A percentile compares a stretch with the other conserved stretches of the same genome.
These are phyloP conservation scores for Dendrobium chrysotoxum DNA, from an alignment of 106 monocot genomes.

Conservation along the genomic window DNA sequence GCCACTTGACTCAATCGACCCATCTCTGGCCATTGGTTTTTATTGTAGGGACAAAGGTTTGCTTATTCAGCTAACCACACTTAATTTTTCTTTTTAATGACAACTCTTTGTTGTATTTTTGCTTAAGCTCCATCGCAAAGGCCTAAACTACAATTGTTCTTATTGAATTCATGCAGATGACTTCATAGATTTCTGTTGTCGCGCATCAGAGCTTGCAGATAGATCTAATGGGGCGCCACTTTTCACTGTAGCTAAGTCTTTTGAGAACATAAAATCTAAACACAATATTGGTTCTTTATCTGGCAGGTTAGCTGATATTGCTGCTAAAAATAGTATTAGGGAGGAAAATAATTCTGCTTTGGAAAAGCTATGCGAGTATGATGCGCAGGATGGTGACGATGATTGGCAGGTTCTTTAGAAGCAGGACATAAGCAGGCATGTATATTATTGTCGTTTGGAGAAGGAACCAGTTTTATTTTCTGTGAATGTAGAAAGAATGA, in stretches of 20 bases:
- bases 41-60: constrained; percentile 88
- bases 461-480: too few species aligned
- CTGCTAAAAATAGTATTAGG: constrained; percentile 6
- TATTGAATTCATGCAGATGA: constrained; percentile 38
- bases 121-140: neutral
- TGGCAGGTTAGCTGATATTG: constrained; percentile 1
- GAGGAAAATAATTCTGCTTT: constrained; percentile 9
- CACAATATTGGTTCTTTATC: constrained; percentile 9
- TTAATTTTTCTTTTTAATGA: neutral
- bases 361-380: constrained; percentile 16
- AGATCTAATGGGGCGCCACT: constrained; percentile 80
- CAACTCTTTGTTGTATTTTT: neutral
- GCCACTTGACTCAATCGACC: constrained; percentile 75
- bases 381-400: constrained; percentile 37
- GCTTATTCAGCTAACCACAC: neutral
- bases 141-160: neutral
- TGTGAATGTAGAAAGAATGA: too few species aligned
- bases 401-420: constrained; percentile 72
- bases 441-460: neutral
- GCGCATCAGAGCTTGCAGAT: constrained; percentile 56
- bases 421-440: neutral
- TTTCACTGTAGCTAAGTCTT: constrained; percentile 63
- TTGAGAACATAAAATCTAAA: constrained; percentile 14
- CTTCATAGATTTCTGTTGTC: constrained; percentile 79
- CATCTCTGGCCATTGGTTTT: constrained; percentile 91